Base-by-base conservation (phyloP, 1,139 yeast genomes). In the Magnusiomyces tetraspermus region DNA sequence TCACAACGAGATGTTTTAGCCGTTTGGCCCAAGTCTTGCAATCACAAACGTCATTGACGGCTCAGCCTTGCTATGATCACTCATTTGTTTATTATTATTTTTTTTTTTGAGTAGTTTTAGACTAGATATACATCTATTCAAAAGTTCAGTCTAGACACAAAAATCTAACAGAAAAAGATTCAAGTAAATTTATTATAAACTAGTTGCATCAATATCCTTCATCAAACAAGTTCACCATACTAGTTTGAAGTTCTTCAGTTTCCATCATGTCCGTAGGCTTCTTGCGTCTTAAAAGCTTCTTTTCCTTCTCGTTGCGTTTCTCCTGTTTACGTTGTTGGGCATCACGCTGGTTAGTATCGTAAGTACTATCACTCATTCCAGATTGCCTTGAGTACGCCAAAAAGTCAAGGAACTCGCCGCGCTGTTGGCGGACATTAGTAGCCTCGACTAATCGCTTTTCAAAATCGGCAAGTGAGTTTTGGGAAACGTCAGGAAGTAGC, bases 361-460 rank as follows among this genome's bases (percentile, higher is more conserved):
- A 51, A 19, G 49, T 49, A 11, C 30, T 36, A n/a, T 43, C 54
- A 36, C 22, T 46, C 22, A 33, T 23, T 17, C 46, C 46, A 6
- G 51, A 48, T 15, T 46, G 49, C 30, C 60, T 61, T 59, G 59
- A 74, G 63, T 63, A 69, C 54, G 55, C 79, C 71, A 54, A 73
- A 69, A 85, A 80, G 58, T 85, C 94, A 50, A 85, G 69, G 65
- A 87, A 76, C 11, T 86, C 80, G 8, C 84, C 79, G 56, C 92
- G 74, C 68, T 85, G 95, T 62, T 83, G 90, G 57, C 85, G 79
- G 58, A 83, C 73, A 17, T 83, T 77, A 61, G 80, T 81, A 15
- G 84, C 80, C 50, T 76, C 76, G 28, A 78, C 78, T 51, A 86
- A 68, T 49, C 79, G 72, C n/a, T 72, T 70, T 61, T 85, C 90